Conservation (phyloP, 2,329 filamentous ascomycete genomes). For the Fusarium tupiense region DNA sequence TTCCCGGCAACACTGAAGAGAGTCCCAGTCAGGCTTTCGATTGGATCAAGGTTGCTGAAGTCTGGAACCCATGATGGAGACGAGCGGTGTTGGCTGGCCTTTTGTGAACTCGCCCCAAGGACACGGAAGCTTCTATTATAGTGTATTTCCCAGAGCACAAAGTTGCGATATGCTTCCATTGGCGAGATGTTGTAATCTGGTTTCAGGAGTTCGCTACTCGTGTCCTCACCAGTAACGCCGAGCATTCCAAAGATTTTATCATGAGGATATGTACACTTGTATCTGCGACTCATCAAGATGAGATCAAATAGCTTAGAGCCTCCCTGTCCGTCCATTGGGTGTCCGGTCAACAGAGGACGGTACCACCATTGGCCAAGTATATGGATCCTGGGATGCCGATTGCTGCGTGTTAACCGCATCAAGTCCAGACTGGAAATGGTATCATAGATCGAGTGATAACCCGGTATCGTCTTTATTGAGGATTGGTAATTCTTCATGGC, state of each 20-base stretch:
- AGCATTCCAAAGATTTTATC: neutral
- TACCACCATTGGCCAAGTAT: neutral
- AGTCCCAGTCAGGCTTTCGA: rapidly evolving
- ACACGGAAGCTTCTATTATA: neutral
- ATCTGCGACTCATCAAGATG: neutral
- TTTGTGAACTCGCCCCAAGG: neutral
- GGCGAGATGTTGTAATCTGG: neutral
- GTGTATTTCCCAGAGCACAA: rapidly evolving
- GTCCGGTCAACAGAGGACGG: rapidly evolving
- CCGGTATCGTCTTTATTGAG: rapidly evolving
- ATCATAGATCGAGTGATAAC: rapidly evolving
- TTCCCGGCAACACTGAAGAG: no score
- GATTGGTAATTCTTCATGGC: rapidly evolving
- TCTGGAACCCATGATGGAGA: neutral
- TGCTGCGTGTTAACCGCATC: neutral
- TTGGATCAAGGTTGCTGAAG: neutral
- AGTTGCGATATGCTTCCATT: rapidly evolving
- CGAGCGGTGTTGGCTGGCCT: rapidly evolving
- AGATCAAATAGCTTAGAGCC: rapidly evolving
- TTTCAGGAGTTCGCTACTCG: rapidly evolving
- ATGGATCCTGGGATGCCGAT: neutral
- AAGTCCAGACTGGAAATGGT: neutral
- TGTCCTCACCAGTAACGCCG: rapidly evolving
- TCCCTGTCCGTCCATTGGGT: rapidly evolving
- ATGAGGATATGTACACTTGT: neutral